Conservation (phyloP, 1,139 yeast genomes). For the Taphrina communis region DNA sequence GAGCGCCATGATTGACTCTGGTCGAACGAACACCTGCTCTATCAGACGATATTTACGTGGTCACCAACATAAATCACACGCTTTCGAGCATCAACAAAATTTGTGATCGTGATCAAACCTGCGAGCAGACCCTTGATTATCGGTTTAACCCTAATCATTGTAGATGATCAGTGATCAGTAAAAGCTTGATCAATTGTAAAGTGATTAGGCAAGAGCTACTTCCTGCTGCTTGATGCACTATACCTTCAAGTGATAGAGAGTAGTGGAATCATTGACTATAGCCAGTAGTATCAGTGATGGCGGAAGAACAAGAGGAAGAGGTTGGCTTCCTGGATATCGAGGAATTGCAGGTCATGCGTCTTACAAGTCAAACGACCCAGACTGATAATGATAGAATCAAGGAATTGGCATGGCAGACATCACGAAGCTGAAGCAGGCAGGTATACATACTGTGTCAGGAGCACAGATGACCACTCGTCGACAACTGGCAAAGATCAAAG, state of each 20-base stretch:
- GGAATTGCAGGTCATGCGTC: constrained; percentile 57
- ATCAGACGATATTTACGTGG: too few relatives aligned
- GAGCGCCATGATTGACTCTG: constrained; percentile 17
- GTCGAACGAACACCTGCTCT: too few relatives aligned
- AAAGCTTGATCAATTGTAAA: too few relatives aligned
- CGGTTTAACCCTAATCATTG: neutral
- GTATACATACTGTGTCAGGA: constrained; percentile 63
- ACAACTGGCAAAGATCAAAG: constrained; percentile 61
- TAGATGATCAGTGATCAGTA: neutral
- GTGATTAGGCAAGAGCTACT: too few relatives aligned
- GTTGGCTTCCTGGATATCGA: constrained; percentile 55
- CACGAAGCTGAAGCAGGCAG: constrained; percentile 60
- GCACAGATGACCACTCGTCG: constrained; percentile 49
- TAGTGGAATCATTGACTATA: too few relatives aligned
- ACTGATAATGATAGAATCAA: constrained; percentile 12
- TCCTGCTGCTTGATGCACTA: neutral
- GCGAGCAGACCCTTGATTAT: neutral
- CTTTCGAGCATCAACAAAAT: constrained; percentile 1
- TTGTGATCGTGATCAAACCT: constrained; percentile 11
- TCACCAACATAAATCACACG: too few relatives aligned
- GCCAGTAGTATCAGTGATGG: too few relatives aligned
- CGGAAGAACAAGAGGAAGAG: constrained; percentile 7
- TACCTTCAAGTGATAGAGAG: too few relatives aligned
- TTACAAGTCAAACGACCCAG: too few relatives aligned
- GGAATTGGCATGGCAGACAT: constrained; percentile 64